Conservation (phyloP, 352 stramenopile species). For the Pythium rishiriense region DNA sequence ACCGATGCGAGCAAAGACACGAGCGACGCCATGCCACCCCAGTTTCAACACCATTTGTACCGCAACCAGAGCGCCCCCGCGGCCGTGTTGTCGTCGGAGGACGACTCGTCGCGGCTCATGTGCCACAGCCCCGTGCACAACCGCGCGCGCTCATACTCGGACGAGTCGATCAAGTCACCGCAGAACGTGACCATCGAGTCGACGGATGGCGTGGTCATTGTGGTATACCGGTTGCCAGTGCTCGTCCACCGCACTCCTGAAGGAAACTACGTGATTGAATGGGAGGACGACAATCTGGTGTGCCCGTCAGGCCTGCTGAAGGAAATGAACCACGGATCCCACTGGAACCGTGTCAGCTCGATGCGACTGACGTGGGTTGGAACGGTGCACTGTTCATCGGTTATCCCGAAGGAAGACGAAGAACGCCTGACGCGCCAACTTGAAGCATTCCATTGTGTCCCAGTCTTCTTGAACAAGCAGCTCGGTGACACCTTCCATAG, state of each 20-base stretch:
- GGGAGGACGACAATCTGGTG: conserved; percentile 88
- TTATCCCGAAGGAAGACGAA: conserved; percentile 84
- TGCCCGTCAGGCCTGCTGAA: conserved; percentile 79
- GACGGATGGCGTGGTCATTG: conserved; percentile 95
- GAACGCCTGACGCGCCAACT: conserved; percentile 71
- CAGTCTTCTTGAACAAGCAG: conserved; percentile 93
- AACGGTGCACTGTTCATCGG: conserved; percentile 73
- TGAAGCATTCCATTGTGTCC: conserved; percentile 94
- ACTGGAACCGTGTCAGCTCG: conserved; percentile 70
- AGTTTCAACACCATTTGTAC: conserved; percentile 22
- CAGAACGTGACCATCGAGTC: conserved; percentile 90
- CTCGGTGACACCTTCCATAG: conserved; percentile 89
- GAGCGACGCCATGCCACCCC: conserved; percentile 19
- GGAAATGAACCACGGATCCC: conserved; percentile 51
- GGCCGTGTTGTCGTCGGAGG: conserved; percentile 10
- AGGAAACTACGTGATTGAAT: conserved; percentile 81
- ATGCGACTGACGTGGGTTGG: conserved; percentile 88
- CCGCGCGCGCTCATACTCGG: conserved; percentile 49
- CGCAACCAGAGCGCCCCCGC: conserved; percentile 30
- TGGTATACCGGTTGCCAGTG: conserved; percentile 96
- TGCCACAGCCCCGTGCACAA: conserved; percentile 45
- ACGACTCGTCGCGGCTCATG: conserved; percentile 28
- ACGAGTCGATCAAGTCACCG: conserved; percentile 60
- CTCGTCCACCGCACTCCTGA: conserved; percentile 79
- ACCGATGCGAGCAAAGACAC: conserved; percentile 6